Evolutionary conservation across 805 yeast genomes (phyloP).

Genomic region (Metschnikowia proteae): DNA sequence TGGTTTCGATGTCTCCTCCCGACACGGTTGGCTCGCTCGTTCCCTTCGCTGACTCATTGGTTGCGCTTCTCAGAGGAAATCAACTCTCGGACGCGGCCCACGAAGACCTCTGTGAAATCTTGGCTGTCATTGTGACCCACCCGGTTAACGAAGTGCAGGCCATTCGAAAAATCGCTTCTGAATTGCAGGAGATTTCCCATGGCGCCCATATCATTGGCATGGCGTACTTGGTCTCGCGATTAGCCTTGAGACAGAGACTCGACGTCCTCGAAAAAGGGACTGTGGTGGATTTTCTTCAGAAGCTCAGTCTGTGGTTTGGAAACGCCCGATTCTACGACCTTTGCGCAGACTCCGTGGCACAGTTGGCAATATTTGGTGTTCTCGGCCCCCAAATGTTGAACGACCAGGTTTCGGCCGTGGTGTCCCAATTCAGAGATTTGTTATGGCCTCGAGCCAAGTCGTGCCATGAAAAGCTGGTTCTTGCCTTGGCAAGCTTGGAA

Average conservation of each 20-base stretch:
- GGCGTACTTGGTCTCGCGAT: conserved; percentile 47
- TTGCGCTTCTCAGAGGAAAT: conserved; percentile 22
- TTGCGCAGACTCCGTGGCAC: conserved; percentile 40
- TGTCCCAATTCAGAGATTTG: conserved; percentile 18
- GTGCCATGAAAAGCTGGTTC: conserved; percentile 55
- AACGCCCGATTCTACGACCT: conserved; percentile 22
- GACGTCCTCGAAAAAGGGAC: background rate
- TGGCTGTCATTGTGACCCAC: conserved; percentile 51
- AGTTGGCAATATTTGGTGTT: conserved; percentile 44
- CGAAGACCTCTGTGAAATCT: conserved; percentile 37
- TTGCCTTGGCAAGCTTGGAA: conserved; percentile 54
- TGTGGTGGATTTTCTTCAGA: conserved; percentile 12
- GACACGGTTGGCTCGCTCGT: conserved; percentile 22
- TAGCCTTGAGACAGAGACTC: conserved; percentile 28
- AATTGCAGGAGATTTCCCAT: background rate
- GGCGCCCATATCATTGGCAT: conserved; percentile 24
- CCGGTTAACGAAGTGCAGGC: conserved; percentile 17
- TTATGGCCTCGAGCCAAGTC: conserved; percentile 46
- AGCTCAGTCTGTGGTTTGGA: conserved; percentile 16
- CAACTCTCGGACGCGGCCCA: conserved; percentile 21
- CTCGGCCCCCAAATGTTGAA: conserved; percentile 33
- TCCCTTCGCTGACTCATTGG: conserved; percentile 19
- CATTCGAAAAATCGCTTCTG: background rate
- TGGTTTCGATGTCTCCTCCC: conserved; percentile 32
- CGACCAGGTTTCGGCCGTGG: conserved; percentile 10